Percentiles rank a stretch among this genome's conserved stretches.
Conservation (phyloP, 2,329 filamentous ascomycete genomes). For the Hypomyces rosellus region DNA sequence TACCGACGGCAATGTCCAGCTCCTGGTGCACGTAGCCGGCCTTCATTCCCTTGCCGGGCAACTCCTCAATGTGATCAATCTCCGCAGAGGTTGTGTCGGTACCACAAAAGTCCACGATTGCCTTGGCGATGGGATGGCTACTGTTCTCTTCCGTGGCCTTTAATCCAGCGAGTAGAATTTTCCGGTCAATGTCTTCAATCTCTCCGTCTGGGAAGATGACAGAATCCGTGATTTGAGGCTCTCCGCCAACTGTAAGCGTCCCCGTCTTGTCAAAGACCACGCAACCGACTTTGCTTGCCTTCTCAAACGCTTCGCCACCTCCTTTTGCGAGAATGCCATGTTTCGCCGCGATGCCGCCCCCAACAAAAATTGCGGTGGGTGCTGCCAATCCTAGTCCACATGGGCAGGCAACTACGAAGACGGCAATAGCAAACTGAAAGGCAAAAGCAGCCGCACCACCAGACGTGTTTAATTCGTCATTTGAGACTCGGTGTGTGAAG, state of each 20-base stretch:
- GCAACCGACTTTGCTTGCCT: constrained; percentile 69
- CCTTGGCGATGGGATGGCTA: constrained; percentile 68
- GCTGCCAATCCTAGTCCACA: constrained; percentile 81
- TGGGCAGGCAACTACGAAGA: constrained; percentile 82
- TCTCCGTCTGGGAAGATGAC: constrained; percentile 31
- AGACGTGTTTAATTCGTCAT: constrained; percentile 47
- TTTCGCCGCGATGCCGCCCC: constrained; percentile 71
- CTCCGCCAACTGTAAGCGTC: constrained; percentile 67
- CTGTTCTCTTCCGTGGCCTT: constrained; percentile 63
- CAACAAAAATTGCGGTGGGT: constrained; percentile 79
- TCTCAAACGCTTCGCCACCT: constrained; percentile 79
- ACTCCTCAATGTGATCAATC: constrained; percentile 51
- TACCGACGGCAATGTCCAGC: constrained; percentile 60
- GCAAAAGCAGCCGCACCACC: constrained; percentile 69
- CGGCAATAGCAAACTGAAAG: constrained; percentile 75
- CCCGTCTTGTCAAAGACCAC: constrained; percentile 89
- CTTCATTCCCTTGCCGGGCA: constrained; percentile 65
- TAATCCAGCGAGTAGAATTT: constrained; percentile 45
- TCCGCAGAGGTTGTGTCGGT: constrained; percentile 24
- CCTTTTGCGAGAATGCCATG: constrained; percentile 78
- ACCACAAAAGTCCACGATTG: constrained; percentile 58
- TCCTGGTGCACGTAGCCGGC: constrained; percentile 40
- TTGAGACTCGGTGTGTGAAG: constrained; percentile 49
- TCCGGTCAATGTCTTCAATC: constrained; percentile 18
- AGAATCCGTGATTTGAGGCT: constrained; percentile 60